Percentiles rank a stretch among this genome's conserved stretches.
Evolutionary conservation across 2,329 filamentous ascomycete genomes (phyloP).

Genomic region (Colletotrichum cordylinicola): DNA sequence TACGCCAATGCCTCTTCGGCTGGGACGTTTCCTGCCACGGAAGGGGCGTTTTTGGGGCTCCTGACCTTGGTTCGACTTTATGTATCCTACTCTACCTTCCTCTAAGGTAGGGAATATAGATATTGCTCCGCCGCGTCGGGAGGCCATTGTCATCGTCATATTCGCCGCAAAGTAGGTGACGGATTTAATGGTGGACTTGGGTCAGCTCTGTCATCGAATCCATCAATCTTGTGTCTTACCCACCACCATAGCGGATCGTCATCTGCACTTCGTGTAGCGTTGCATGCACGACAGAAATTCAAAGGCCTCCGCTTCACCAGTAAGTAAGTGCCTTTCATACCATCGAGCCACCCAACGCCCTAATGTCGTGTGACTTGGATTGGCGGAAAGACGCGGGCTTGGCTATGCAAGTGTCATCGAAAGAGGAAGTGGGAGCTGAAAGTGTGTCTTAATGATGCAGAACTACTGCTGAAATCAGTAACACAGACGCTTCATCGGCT

Average conservation of each 20-base stretch:
- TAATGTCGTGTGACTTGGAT: not conserved
- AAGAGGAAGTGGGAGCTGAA: not conserved
- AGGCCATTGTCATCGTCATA: no score
- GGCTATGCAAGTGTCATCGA: not conserved
- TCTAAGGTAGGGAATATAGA: not conserved
- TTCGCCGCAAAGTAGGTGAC: no score
- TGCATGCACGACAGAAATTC: not conserved
- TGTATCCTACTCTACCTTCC: not conserved
- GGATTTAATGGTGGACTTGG: no score
- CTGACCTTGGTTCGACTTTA: not conserved
- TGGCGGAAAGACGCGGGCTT: not conserved
- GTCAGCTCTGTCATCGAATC: no score
- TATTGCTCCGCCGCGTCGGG: no score
- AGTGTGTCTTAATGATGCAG: not conserved
- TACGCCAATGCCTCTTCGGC: not conserved
- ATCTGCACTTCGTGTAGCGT: not conserved
- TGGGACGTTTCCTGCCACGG: not conserved
- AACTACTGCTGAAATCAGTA: not conserved
- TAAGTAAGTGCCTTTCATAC: not conserved
- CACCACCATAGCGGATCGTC: not conserved
- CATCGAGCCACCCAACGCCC: not conserved
- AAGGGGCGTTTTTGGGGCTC: not conserved
- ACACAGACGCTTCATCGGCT: not conserved
- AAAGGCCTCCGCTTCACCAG: not conserved
- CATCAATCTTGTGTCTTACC: no score